Conservation (phyloP, 257 asterid species). For the Linaria vulgaris region DNA sequence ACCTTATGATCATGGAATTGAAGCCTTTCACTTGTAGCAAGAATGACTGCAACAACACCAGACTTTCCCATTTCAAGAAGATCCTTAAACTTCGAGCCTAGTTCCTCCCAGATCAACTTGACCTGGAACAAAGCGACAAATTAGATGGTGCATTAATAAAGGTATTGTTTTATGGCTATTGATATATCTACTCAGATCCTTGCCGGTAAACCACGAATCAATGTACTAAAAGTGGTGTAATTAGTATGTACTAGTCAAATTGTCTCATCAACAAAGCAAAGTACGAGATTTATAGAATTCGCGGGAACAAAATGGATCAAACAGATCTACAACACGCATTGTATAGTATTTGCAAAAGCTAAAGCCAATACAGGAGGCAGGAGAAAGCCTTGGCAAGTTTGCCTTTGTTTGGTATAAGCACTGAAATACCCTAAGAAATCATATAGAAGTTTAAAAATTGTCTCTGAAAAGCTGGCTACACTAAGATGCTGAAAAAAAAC, state of each 20-base stretch:
- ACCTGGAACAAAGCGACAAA: slow-evolving; percentile 42
- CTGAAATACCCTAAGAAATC: not conserved
- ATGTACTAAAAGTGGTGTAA: not conserved
- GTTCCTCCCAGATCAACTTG: slow-evolving; percentile 71
- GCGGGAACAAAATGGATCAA: too few relatives aligned
- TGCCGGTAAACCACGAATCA: not conserved
- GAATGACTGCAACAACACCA: slow-evolving; percentile 89
- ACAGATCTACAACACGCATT: not conserved
- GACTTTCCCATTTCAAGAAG: slow-evolving; percentile 79
- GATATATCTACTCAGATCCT: slow-evolving; percentile 2
- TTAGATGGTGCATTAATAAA: slow-evolving; percentile 18
- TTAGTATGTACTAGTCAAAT: not conserved
- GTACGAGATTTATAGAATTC: not conserved
- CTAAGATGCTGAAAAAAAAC: not conserved
- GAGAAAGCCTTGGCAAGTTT: not conserved
- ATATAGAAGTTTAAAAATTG: not conserved
- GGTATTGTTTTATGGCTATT: not conserved
- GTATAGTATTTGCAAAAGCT: not conserved
- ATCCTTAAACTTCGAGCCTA: slow-evolving; percentile 61
- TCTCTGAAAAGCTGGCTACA: slow-evolving; percentile 8
- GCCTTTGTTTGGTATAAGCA: not conserved
- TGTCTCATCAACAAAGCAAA: not conserved
- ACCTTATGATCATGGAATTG: slow-evolving; percentile 66
- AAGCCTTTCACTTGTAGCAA: slow-evolving; percentile 83
- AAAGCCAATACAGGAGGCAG: not conserved